A percentile compares a stretch with the other conserved stretches of the same genome.
Conservation (phyloP, 148 eudicot species). For the Chenopodium suecicum region DNA sequence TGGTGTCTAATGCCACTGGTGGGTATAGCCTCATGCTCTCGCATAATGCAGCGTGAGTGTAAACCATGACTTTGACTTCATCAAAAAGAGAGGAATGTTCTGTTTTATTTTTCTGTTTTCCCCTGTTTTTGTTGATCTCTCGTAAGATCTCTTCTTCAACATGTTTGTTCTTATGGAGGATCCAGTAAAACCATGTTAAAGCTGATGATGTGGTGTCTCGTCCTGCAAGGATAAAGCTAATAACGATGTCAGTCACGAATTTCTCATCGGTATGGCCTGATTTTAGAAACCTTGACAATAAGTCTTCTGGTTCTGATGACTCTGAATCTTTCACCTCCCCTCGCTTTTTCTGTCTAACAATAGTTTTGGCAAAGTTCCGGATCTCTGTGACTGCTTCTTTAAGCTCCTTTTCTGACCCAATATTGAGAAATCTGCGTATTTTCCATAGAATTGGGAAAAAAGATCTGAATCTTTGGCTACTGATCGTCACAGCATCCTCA, state of each 20-base stretch:
- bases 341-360: slow-evolving; percentile 15
- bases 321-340: not conserved
- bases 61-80: slow-evolving; percentile 36
- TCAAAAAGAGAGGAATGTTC: slow-evolving; percentile 25
- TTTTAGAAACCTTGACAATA: slow-evolving; percentile 45
- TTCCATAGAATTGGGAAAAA: slow-evolving; percentile 36
- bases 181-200: slow-evolving; percentile 55
- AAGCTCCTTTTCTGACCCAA: slow-evolving; percentile 45
- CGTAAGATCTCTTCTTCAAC: slow-evolving; percentile 36
- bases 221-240: slow-evolving; percentile 49
- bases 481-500: slow-evolving; percentile 39
- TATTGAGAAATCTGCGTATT: slow-evolving; percentile 29
- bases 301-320: slow-evolving; percentile 28
- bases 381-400: slow-evolving; percentile 26
- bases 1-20: slow-evolving; percentile 44
- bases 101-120: slow-evolving; percentile 14
- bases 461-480: slow-evolving; percentile 24
- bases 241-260: slow-evolving; percentile 40
- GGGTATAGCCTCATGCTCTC: slow-evolving; percentile 63
- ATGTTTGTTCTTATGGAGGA: slow-evolving; percentile 23
- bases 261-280: slow-evolving; percentile 41
- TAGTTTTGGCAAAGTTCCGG: slow-evolving; percentile 17
- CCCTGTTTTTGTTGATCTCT: slow-evolving; percentile 21
- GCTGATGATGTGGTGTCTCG: slow-evolving; percentile 45
- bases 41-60: slow-evolving; percentile 45